Conservation (phyloP, 1,284 basidiomycete species). For the Ceraceosorus guamensis region DNA sequence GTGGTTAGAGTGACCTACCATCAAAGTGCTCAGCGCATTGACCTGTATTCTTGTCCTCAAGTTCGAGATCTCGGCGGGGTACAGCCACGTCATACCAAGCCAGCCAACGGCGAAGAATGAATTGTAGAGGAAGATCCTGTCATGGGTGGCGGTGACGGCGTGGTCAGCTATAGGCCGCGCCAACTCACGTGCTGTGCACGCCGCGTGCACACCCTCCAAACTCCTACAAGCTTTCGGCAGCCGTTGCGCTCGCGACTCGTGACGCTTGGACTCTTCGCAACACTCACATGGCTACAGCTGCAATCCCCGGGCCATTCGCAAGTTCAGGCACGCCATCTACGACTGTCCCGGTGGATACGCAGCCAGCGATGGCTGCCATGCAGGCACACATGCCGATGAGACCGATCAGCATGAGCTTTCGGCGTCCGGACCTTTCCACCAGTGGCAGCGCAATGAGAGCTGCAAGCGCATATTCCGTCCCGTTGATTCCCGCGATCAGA, state of each 20-base stretch:
- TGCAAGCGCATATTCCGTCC: constrained; percentile 5
- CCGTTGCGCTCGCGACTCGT: not conserved
- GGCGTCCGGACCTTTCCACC: constrained; percentile 33
- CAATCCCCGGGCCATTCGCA: not conserved
- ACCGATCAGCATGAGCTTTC: constrained; percentile 41
- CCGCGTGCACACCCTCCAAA: too few relatives aligned
- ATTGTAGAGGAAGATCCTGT: constrained; percentile 25
- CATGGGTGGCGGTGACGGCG: too few relatives aligned
- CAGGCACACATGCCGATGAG: constrained; percentile 34
- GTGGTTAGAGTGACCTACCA: not conserved
- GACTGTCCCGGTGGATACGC: constrained; percentile 2
- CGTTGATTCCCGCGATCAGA: constrained; percentile 2
- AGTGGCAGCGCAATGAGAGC: constrained; percentile 4
- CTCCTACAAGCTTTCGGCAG: not conserved
- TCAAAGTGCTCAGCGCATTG: constrained; percentile 11
- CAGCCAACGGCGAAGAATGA: constrained; percentile 45
- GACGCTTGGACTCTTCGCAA: not conserved
- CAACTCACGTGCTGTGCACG: too few relatives aligned
- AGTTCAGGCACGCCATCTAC: not conserved
- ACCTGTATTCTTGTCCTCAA: constrained; percentile 38
- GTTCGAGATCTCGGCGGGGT: constrained; percentile 45
- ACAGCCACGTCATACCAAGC: constrained; percentile 48
- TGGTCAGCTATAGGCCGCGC: too few relatives aligned
- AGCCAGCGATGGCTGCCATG: constrained; percentile 31
- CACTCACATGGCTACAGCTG: constrained; percentile 1